A percentile compares a stretch with the other conserved stretches of the same genome.
phyloP scores from a whole-genome alignment of 257 asterid genomes.

The Solanum paucissectum region DNA sequence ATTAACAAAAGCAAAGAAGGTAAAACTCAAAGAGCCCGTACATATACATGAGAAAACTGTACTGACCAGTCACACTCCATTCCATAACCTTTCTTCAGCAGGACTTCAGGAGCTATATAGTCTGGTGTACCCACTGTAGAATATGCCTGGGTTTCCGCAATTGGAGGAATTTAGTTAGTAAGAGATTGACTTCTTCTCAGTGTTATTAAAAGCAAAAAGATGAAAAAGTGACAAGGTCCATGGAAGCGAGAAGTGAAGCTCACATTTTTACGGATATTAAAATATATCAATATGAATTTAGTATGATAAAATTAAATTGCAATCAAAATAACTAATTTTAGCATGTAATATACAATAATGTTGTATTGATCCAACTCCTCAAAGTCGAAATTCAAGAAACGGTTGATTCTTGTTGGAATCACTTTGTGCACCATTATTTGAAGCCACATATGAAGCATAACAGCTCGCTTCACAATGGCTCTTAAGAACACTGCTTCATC shows the following conservation, averaged over 20 bases:
- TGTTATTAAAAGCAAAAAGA: background rate
- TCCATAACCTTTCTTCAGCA: slow-evolving; percentile 94
- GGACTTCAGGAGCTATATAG: slow-evolving; percentile 94
- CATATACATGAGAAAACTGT: slow-evolving; percentile 7
- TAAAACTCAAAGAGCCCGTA: background rate
- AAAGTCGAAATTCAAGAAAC: background rate
- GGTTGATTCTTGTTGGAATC: background rate
- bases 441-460: background rate
- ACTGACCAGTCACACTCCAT: slow-evolving; percentile 99
- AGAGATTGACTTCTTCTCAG: background rate
- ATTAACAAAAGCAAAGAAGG: background rate
- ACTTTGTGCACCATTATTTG: background rate
- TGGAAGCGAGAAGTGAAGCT: background rate
- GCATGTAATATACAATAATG: background rate
- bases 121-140: slow-evolving; percentile 98
- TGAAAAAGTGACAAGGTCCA: background rate
- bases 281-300: background rate
- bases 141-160: slow-evolving; percentile 62
- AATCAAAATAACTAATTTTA: background rate
- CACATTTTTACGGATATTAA: background rate
- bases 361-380: background rate
- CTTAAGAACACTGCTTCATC: background rate
- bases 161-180: slow-evolving; percentile 1
- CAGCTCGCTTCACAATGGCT: background rate
- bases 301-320: background rate